Conservation (phyloP, 495 filamentous ascomycete species). For the Ramalina peruviana region DNA sequence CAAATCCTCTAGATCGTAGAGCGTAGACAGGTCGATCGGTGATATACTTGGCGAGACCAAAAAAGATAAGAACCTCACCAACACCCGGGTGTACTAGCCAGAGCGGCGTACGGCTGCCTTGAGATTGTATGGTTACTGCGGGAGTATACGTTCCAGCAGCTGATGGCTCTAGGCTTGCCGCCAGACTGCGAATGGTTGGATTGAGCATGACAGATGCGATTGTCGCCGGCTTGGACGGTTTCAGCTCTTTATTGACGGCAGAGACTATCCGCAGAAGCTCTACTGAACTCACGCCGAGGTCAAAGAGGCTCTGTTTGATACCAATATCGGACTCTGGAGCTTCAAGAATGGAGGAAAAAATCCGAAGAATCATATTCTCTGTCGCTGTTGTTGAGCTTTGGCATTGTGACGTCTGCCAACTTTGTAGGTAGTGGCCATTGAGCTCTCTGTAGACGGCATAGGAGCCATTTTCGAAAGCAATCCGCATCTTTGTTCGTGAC, state of each 20-base stretch:
- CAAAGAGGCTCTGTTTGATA: constrained; percentile 23
- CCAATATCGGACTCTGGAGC: constrained; percentile 14
- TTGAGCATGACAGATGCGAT: constrained; percentile 27
- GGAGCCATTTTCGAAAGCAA: constrained; percentile 19
- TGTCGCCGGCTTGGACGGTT: constrained; percentile 13
- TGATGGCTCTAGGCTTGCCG: constrained; percentile 10
- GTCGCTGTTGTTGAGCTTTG: neutral
- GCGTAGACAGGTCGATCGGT: constrained; percentile 38
- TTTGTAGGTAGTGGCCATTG: constrained; percentile 13
- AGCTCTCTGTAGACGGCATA: constrained; percentile 5
- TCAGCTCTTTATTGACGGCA: constrained; percentile 6
- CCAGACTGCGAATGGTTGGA: constrained; percentile 23
- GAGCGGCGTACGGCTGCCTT: constrained; percentile 31
- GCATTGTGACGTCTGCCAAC: neutral
- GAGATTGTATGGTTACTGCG: constrained; percentile 26
- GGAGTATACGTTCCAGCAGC: constrained; percentile 26
- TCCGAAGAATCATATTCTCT: constrained; percentile 3
- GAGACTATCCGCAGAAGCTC: constrained; percentile 24
- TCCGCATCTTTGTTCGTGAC: constrained; percentile 27
- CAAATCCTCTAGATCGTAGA: constrained; percentile 36
- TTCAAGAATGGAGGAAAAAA: constrained; percentile 15
- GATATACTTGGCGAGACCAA: constrained; percentile 31
- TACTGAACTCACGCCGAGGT: constrained; percentile 31
- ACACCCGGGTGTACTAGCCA: constrained; percentile 44
- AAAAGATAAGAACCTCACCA: constrained; percentile 42